Evolutionary conservation across 2,329 filamentous ascomycete species (phyloP), one percentile per base, ranked within the genome.

Genomic region (Penicillium sp.): DNA sequence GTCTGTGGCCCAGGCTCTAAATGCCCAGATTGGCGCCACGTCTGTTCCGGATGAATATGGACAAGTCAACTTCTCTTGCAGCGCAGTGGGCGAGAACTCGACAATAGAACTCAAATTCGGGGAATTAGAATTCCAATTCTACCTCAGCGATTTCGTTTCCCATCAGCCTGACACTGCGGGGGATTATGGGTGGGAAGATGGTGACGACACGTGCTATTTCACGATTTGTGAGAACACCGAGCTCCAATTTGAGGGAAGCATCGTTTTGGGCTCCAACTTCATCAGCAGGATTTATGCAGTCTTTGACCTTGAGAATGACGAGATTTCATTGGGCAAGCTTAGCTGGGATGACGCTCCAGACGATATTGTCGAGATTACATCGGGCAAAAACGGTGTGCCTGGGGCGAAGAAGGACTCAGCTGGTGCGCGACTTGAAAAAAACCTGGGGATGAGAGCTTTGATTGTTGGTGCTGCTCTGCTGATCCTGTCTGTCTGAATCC

Each of bases 281-380:
- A 42, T 58, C 10, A 51, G 23, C 4, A 9, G 11, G 1, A 16
- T 51, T n/a, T 58, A 61, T 29, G 25, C 53, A n/a, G 58, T 58
- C 16, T 58, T 53, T 49, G 58, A 61, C 44, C 49, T 61, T 31
- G 55, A 48, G 4, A 61, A 61, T 25, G 50, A 54, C 16, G 44
- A 61, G 26, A 8, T 58, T 7, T 61, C 55, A 4, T 26, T 61
- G 14, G 58, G 55, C n/a, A 48, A 47, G 19, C 11, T 44, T 7
- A 27, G 10, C 11, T 19, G 5, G 1, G 16, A 45, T 11, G 1
- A 11, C 33, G 9, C 19, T 26, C 4, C 33, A 1, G 45, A 50
- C 39, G 50, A 57, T 45, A 50, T 57, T 33, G 55, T 57, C 16
- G 55, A 57, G 37, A 57, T 57, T 46, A 45, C 13, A 35, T 49